Evolutionary conservation across 2,329 filamentous ascomycete species (phyloP), one percentile per base, ranked within the genome.

Genomic region (Aspergillus amoenus): DNA sequence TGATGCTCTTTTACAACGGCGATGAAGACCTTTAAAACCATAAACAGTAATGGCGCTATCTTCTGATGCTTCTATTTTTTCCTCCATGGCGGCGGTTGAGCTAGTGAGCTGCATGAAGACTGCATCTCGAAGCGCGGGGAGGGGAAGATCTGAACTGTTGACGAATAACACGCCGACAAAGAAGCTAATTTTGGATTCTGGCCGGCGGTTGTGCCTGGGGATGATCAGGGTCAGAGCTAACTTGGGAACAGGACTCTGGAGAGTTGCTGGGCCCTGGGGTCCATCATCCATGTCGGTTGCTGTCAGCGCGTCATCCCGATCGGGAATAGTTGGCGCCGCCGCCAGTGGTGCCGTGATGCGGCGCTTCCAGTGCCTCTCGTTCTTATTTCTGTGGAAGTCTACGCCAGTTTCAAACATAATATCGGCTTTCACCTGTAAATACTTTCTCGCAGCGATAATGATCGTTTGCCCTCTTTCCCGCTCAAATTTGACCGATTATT

Each of bases 41-140:
- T 37, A 56, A 55, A 3, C 5, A 15, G 52, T 56, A 54, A 56
- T 53, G n/a, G 27, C 45, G 43, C 53, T 53, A 60, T 54, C 42
- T 40, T 58, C 24, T 41, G 55, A 60, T 56, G 60, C 55, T 62
- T 62, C 61, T 62, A 62, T 62, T 62, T 62, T 62, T 62, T 62
- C 13, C 52, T 40, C 48, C 45, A 46, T 51, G 27, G 52, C 48
- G 43, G 57, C 53, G 57, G 57, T 56, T 52, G 53, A 59, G 46
- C 56, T 55, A 58, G 40, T 56, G 32, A 17, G 42, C 30, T 57
- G 53, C 56, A 48, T 58, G 56, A 45, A 58, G 21, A 41, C 27
- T 46, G 58, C 57, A 50, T 37, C 42, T 57, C 53, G 54, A 62
- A 61, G 56, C 54, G 58, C 61, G 43, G 50, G 55, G 44, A 58